Evolutionary conservation across 352 stramenopile genomes (phyloP).

Genomic region (Aphanomyces invadans): DNA sequence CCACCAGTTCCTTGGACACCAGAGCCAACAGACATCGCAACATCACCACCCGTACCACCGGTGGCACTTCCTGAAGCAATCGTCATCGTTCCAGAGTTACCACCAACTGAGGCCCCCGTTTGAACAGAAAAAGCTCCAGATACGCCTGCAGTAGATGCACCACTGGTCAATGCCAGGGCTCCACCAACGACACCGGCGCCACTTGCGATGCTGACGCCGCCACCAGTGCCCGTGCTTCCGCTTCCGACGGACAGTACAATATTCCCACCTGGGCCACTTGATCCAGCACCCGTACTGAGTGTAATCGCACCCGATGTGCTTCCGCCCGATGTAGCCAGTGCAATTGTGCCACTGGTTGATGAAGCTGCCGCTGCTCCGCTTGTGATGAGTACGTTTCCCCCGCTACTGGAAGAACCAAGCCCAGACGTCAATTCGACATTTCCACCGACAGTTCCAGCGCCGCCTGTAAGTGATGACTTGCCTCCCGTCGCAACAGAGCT

Average conservation of each 20-base stretch:
- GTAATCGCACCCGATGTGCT: constrained; percentile 25
- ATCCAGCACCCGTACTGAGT: constrained; percentile 26
- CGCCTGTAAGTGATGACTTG: constrained; percentile 23
- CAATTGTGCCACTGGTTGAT: constrained; percentile 28
- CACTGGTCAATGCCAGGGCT: constrained; percentile 27
- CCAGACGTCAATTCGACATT: constrained; percentile 33
- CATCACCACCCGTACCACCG: constrained; percentile 16
- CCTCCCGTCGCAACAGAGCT: constrained; percentile 24
- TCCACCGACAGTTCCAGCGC: constrained; percentile 29
- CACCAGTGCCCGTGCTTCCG: constrained; percentile 25
- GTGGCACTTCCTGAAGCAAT: constrained; percentile 19
- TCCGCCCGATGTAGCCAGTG: constrained; percentile 20
- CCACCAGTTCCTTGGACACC: constrained; percentile 7
- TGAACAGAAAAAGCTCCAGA: constrained; percentile 28
- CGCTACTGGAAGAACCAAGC: constrained; percentile 23
- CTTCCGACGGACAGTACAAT: constrained; percentile 20
- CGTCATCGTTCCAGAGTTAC: constrained; percentile 18
- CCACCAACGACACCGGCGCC: constrained; percentile 24
- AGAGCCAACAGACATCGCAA: constrained; percentile 23
- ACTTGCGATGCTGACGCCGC: constrained; percentile 26
- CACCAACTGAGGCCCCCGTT: constrained; percentile 7
- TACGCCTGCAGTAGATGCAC: constrained; percentile 18
- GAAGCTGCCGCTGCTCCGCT: constrained; percentile 25
- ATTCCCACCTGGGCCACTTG: constrained; percentile 25
- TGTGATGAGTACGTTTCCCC: constrained; percentile 28